These are phyloP conservation scores for Petunia secreta DNA, from an alignment of 257 asterid species.

Conservation along the genomic window DNA sequence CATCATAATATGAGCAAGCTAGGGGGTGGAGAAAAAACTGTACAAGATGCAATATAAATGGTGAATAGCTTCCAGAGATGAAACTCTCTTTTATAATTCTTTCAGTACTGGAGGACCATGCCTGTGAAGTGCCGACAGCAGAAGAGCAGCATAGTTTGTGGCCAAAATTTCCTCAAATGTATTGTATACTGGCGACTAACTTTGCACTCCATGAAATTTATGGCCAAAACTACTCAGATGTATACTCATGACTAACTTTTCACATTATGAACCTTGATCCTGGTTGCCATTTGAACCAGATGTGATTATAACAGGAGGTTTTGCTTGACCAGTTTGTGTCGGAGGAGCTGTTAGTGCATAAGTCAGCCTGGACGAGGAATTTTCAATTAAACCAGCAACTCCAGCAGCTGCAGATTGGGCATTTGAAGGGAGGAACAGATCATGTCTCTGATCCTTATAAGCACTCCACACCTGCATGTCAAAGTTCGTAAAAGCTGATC, in stretches of 20 bases:
- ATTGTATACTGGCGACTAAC: no score
- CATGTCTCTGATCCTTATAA: slow-evolving; percentile 94
- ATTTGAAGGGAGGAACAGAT: slow-evolving; percentile 95
- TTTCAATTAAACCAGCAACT: slow-evolving; percentile 95
- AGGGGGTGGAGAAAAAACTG: slow-evolving; percentile 2
- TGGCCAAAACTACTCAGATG: neutral
- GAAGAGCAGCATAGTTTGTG: neutral
- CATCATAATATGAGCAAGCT: slow-evolving; percentile 14
- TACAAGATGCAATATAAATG: neutral
- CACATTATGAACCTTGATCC: slow-evolving; percentile 27
- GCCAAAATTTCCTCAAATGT: no score
- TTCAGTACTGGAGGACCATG: neutral
- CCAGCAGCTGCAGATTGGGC: slow-evolving; percentile 99
- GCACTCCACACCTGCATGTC: slow-evolving; percentile 93
- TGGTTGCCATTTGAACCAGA: slow-evolving; percentile 57
- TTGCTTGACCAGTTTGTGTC: slow-evolving; percentile 53
- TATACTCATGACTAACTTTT: slow-evolving; percentile 10
- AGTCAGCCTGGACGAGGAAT: slow-evolving; percentile 74
- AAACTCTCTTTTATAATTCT: neutral
- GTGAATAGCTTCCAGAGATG: neutral
- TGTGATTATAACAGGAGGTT: slow-evolving; percentile 42
- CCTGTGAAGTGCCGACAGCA: neutral
- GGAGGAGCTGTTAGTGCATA: slow-evolving; percentile 89
- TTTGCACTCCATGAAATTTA: neutral
- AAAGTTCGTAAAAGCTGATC: neutral